Percentiles rank a stretch among this genome's conserved stretches.
These are phyloP conservation scores for Phytophthora multivora DNA, from an alignment of 352 stramenopile genomes.

Conservation along the genomic window DNA sequence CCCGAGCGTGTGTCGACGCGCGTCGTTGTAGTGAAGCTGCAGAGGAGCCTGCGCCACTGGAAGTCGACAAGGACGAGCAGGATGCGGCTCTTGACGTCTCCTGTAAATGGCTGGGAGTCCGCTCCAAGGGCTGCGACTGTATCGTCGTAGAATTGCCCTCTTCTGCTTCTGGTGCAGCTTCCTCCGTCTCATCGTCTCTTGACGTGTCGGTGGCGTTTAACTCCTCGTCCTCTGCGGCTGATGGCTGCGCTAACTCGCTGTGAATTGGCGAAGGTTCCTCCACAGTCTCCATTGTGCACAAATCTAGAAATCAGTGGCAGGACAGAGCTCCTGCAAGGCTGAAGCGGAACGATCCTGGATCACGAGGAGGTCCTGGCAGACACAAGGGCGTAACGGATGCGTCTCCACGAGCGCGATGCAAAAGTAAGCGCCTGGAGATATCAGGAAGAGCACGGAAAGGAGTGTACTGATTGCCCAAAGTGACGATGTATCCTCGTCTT, in stretches of 20 bases:
- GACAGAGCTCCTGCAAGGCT: neutral
- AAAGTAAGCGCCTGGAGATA: constrained; percentile 18
- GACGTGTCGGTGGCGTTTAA: constrained; percentile 30
- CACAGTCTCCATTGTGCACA: neutral
- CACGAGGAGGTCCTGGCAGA: neutral
- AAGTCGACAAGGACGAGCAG: constrained; percentile 29
- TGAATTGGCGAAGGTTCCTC: neutral
- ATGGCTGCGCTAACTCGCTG: constrained; percentile 1
- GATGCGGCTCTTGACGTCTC: constrained; percentile 23
- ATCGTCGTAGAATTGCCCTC: neutral
- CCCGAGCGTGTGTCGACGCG: constrained; percentile 1
- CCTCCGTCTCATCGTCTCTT: constrained; percentile 15
- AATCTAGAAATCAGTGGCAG: constrained; percentile 2
- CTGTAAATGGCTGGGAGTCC: constrained; percentile 2
- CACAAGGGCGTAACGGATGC: constrained; percentile 14
- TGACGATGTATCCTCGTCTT: constrained; percentile 12
- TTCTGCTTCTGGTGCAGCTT: neutral
- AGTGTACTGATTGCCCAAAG: constrained; percentile 11
- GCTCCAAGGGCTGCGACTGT: constrained; percentile 11
- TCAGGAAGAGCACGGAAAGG: constrained; percentile 8
- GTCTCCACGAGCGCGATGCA: constrained; percentile 24
- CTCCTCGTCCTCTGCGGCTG: constrained; percentile 20
- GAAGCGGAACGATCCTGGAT: constrained; percentile 11
- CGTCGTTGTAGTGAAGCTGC: constrained; percentile 16
- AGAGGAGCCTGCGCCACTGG: constrained; percentile 6